Base-by-base conservation (phyloP, 495 filamentous ascomycete species). In the Talaromyces adpressus region DNA sequence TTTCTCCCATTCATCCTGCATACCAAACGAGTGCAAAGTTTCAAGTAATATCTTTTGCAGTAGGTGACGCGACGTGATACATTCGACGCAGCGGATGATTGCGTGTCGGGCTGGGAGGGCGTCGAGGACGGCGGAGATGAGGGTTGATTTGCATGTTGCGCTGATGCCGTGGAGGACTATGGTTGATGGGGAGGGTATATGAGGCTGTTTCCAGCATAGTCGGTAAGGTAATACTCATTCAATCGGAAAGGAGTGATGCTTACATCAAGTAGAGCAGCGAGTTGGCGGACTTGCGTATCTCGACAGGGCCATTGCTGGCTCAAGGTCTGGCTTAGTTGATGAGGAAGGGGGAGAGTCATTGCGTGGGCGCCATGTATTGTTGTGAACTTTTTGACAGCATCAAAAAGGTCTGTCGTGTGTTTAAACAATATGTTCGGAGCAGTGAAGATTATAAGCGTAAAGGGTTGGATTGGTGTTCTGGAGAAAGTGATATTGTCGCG, bases 31-130 rank as follows among this genome's bases (percentile, higher is more conserved):
- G 49, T 70, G 70, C 62, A 73, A 76, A 9, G 60, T 72, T 39
- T 62, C 73, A 71, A 70, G 89, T 39, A 72, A 79, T 72, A 72
- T 85, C 75, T 64, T 84, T 72, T 65, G 89, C 77, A 95, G 87
- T 6, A 98, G 78, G 75, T 98, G 94, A 29, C 94, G 87, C 0
- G 85, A 87, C 0, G 92, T 96, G 59, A 98, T 90, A 69, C 92
- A 97, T 80, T 98, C 93, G 59, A 82, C 75, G 39, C 87, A 92
- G 63, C 85, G 87, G 57, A 97, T 77, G 62, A 96, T 84, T 34
- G 89, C 87, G 68, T 90, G 87, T 45, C 79, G 79, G 25, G 88
- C 73, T 47, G 73, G 63, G 25, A 84, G 77, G 4, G 70, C 67
- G 27, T 82, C 69, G 2, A 97, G 83, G 18, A 94, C 77, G 8